Evolutionary conservation across 164 flowering plant species (phyloP).

Genomic region (Aristolochia contorta): DNA sequence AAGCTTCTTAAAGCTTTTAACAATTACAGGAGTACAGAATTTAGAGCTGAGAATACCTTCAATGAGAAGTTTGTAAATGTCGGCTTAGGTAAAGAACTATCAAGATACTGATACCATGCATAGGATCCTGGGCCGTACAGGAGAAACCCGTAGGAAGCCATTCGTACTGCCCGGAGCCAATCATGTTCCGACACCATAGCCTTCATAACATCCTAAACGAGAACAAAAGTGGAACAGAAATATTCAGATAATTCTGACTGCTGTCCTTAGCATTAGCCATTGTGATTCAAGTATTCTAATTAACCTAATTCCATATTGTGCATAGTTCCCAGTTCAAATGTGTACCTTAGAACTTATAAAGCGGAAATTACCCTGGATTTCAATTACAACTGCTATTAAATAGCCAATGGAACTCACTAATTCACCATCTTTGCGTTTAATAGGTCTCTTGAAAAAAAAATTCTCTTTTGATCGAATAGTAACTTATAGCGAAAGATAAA

Average conservation of each 20-base stretch:
- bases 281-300: no score
- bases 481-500: no score
- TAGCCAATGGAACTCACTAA: no score
- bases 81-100: conserved; percentile 52
- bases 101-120: conserved; percentile 91
- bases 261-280: no score
- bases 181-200: conserved; percentile 47
- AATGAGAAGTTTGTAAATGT: conserved; percentile 44
- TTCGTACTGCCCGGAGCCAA: conserved; percentile 81
- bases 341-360: neutral
- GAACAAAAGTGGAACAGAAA: neutral
- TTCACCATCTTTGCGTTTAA: no score
- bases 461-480: no score
- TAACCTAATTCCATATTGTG: no score
- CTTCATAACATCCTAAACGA: conserved; percentile 29
- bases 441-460: no score
- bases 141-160: conserved; percentile 87
- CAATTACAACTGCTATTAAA: no score
- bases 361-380: neutral
- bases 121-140: conserved; percentile 94
- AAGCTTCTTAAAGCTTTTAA: neutral
- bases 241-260: no score
- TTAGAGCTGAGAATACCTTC: conserved; percentile 40
- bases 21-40: neutral
- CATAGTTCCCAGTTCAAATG: neutral